These are phyloP conservation scores for Gamarada debralockiae DNA, from an alignment of 495 filamentous ascomycete genomes.

Conservation along the genomic window DNA sequence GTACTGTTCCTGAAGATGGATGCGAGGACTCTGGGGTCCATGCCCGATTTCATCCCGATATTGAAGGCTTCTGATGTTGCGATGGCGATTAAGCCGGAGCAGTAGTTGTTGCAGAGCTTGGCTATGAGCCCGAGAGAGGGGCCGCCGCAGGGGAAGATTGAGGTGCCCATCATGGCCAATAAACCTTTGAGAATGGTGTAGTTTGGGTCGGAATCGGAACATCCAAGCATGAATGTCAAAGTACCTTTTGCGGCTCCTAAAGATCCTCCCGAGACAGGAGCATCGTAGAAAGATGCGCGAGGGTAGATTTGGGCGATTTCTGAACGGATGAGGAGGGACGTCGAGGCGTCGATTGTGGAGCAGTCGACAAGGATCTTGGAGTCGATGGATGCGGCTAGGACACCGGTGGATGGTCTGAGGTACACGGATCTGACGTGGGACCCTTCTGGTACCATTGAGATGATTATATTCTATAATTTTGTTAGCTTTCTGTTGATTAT, in stretches of 20 bases:
- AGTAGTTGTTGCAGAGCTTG: constrained; percentile 54
- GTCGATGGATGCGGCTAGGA: too few species aligned
- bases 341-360: too few species aligned
- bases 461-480: too few species aligned
- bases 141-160: constrained; percentile 47
- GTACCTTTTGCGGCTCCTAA: constrained; percentile 44
- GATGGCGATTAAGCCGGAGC: constrained; percentile 48
- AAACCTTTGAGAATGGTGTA: constrained; percentile 24
- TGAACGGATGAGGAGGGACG: background rate
- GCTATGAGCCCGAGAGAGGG: constrained; percentile 47
- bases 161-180: constrained; percentile 40
- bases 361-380: too few species aligned
- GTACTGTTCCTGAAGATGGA: constrained; percentile 45
- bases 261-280: constrained; percentile 29
- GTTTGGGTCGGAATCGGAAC: constrained; percentile 28
- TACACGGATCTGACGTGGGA: too few species aligned
- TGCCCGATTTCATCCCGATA: constrained; percentile 48
- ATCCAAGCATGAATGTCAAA: constrained; percentile 46
- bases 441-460: too few species aligned
- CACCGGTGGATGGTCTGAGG: background rate
- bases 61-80: constrained; percentile 49
- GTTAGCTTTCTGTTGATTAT: background rate
- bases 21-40: constrained; percentile 44
- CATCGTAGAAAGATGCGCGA: constrained; percentile 30
- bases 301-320: background rate